A percentile compares a stretch with the other conserved stretches of the same genome.
These are phyloP conservation scores for Ricinus communis DNA, from an alignment of 345 rosid genomes.

Conservation along the genomic window DNA sequence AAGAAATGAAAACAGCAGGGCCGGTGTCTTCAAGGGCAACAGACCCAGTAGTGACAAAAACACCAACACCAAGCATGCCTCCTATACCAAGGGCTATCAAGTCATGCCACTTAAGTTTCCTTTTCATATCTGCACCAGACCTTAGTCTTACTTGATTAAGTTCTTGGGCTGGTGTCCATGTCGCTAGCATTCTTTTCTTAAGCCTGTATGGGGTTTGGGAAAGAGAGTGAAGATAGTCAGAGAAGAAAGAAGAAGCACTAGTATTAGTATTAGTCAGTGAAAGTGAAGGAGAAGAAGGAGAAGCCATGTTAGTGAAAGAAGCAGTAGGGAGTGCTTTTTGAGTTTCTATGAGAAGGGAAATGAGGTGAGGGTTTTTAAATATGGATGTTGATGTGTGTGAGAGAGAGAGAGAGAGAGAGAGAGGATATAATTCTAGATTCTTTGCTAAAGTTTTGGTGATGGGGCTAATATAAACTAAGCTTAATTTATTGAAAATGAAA, in stretches of 20 bases:
- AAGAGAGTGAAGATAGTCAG: slow-evolving; percentile 59
- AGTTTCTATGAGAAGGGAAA: slow-evolving; percentile 34
- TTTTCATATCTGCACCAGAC: slow-evolving; percentile 95
- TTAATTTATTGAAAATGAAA: too few relatives aligned
- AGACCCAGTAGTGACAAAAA: slow-evolving; percentile 77
- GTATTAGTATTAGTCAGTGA: not conserved
- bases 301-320: slow-evolving; percentile 29
- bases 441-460: slow-evolving; percentile 26
- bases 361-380: slow-evolving; percentile 11
- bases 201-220: slow-evolving; percentile 82
- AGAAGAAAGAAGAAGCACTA: slow-evolving; percentile 23
- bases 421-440: slow-evolving; percentile 27
- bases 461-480: slow-evolving; percentile 15
- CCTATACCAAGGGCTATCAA: slow-evolving; percentile 86
- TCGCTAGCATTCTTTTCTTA: slow-evolving; percentile 81
- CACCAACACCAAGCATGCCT: slow-evolving; percentile 96
- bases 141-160: slow-evolving; percentile 79
- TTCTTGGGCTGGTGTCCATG: slow-evolving; percentile 91
- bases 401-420: slow-evolving; percentile 21
- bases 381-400: slow-evolving; percentile 8
- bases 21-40: slow-evolving; percentile 67
- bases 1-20: slow-evolving; percentile 83
- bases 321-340: slow-evolving; percentile 11
- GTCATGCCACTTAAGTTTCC: slow-evolving; percentile 81
- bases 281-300: slow-evolving; percentile 22